A percentile compares a stretch with the other conserved stretches of the same genome.
Evolutionary conservation across 2,329 filamentous ascomycete species (phyloP).

Genomic region (Aspergillus puulaauensis): DNA sequence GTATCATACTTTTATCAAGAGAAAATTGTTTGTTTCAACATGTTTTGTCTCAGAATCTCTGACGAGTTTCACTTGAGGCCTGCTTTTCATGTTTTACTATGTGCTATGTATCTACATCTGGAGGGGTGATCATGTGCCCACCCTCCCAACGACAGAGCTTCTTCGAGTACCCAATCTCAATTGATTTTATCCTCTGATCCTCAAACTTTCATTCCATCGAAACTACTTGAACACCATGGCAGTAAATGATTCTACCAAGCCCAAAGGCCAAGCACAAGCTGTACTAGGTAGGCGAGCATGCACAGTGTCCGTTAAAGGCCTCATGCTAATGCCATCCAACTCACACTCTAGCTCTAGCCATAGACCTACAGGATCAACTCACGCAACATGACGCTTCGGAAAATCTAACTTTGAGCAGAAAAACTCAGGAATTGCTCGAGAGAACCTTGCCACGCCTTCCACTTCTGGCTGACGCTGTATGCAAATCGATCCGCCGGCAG

Average conservation of each 20-base stretch:
- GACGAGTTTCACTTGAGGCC: neutral
- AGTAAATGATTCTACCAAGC: neutral
- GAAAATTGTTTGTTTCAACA: neutral
- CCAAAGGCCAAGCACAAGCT: constrained; percentile 4
- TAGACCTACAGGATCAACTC: constrained; percentile 16
- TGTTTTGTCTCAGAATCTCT: neutral
- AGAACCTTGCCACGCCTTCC: constrained; percentile 18
- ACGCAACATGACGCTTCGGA: constrained; percentile 2
- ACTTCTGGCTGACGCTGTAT: neutral
- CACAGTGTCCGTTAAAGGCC: neutral
- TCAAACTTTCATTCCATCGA: neutral
- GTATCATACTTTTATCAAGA: constrained; percentile 11
- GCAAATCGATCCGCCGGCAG: constrained; percentile 13
- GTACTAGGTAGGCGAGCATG: constrained; percentile 11
- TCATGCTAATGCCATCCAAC: neutral
- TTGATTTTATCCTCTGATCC: neutral
- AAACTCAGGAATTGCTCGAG: constrained; percentile 14
- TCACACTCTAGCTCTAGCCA: constrained; percentile 23
- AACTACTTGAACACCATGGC: neutral
- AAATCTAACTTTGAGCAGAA: neutral
- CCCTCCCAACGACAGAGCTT: neutral
- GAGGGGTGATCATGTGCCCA: constrained; percentile 4
- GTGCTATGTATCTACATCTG: neutral
- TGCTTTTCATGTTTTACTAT: neutral
- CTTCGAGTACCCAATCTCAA: neutral